Evolutionary conservation across 2,329 filamentous ascomycete species (phyloP), one percentile per base, ranked within the genome.

Genomic region (Colletotrichum costaricense): DNA sequence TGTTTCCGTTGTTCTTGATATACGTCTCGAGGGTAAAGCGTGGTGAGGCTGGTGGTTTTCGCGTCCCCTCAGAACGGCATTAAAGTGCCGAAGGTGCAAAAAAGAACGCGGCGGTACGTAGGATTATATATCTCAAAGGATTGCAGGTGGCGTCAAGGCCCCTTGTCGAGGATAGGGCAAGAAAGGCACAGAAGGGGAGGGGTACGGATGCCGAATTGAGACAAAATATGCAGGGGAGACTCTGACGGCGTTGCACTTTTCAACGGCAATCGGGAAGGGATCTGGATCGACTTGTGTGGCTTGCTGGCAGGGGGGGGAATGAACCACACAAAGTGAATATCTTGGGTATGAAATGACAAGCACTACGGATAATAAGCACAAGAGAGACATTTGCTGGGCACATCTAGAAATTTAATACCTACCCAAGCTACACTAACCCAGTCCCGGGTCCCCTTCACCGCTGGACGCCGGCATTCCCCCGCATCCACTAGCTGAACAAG

Each of bases 111-210:
- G 54, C 26, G 70, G 55, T 59, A 26, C 54, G 14, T 55, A n/a
- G 28, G 7, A 8, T 49, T 72, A 55, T 69, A 38, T 73, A 73
- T 42, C 19, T n/a, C 11, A 60, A 63, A 72, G 57, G 69, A 24
- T 54, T 52, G 26, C 54, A 35, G 38, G 30, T 69, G 58, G 69
- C 69, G 56, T 59, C 19, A 9, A 11, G 19, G 57, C 26, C 30
- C 14, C 30, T 38, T 22, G 55, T n/a, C 28, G 22, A 30, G 16
- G 22, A 12, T 35, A 35, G 33, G 33, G 33, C 33, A 35, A 35
- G 33, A 35, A 11, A 35, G 33, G 30, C 30, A 33, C 30, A 33
- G 30, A 33, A 33, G 30, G 30, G 30, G 3, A 19, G 38, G 38
- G 38, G 38, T 42, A n/a, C 33, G 33, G 30, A 46, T 49, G 3